phyloP scores from a whole-genome alignment of 495 filamentous ascomycete genomes.

The Cudoniella acicularis region DNA sequence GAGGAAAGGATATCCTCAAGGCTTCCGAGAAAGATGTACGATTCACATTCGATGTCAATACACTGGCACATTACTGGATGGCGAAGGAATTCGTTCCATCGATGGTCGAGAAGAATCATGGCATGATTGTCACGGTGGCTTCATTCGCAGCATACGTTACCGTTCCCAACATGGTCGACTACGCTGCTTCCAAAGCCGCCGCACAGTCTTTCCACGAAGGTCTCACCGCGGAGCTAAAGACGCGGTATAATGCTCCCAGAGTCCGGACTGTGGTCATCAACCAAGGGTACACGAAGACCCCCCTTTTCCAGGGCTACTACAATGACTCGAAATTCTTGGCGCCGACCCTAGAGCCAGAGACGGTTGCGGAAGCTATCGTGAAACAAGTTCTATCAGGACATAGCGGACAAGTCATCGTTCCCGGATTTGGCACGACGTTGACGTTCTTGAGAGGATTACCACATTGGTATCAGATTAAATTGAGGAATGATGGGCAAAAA shows the following conservation, averaged over 20 bases:
- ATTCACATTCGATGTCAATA: slow-evolving; percentile 71
- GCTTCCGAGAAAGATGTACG: slow-evolving; percentile 51
- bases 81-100: slow-evolving; percentile 62
- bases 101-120: slow-evolving; percentile 62
- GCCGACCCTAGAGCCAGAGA: slow-evolving; percentile 56
- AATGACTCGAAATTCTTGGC: slow-evolving; percentile 48
- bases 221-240: slow-evolving; percentile 56
- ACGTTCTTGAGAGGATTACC: slow-evolving; percentile 35
- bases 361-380: slow-evolving; percentile 61
- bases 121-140: slow-evolving; percentile 73
- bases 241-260: slow-evolving; percentile 56
- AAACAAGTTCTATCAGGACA: slow-evolving; percentile 52
- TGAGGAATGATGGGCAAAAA: slow-evolving; percentile 32
- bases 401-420: slow-evolving; percentile 56
- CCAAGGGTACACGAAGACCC: slow-evolving; percentile 59
- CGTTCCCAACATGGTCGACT: slow-evolving; percentile 65
- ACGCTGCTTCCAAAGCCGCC: slow-evolving; percentile 64
- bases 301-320: slow-evolving; percentile 56
- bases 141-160: slow-evolving; percentile 55
- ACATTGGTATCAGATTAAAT: slow-evolving; percentile 40
- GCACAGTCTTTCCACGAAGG: slow-evolving; percentile 68
- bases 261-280: slow-evolving; percentile 65
- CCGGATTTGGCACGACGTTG: slow-evolving; percentile 36
- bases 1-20: slow-evolving; percentile 57
- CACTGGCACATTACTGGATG: slow-evolving; percentile 63